Base-by-base conservation (phyloP, 352 stramenopile genomes). In the Phytophthora aleatoria region DNA sequence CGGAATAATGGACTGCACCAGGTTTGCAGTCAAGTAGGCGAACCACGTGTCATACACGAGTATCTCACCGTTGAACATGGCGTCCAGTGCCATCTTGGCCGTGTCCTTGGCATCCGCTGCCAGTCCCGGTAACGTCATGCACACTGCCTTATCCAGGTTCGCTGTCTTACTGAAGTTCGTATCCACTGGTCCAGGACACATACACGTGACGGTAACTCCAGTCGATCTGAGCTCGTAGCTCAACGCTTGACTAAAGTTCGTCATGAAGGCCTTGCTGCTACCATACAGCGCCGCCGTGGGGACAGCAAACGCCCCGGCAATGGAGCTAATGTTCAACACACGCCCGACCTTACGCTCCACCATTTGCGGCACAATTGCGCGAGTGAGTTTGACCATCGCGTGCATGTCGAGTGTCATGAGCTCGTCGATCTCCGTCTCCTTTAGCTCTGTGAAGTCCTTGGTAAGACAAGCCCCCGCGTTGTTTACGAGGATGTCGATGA, bases 401-500 rank as follows among this genome's bases (percentile, higher is more conserved):
- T 78, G 75, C 48, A 94, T 76, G 51, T 96, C 90, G 8, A 94
- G 69, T 5, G 73, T 77, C 61, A 96, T 76, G 49, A 95, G 62
- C 4, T 76, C 65, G 55, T 90, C 76, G n/a, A 95, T 58, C 36
- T 83, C 50, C 30, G 71, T 64, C 12, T 61, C 43, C 9, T 69
- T 70, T 4, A 86, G 44, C 47, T 79, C 53, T 1, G 69, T 63
- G 51, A 95, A 92, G 43, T 71, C 58, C 26, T 80, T 74, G 11
- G 61, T 69, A 7, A 81, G 30, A 28, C 76, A 74, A 0, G 72
- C 66, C 4, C 84, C 81, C 2, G 81, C 89, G 53, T 94, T 95
- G 70, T 96, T 96, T 39, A 97, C 67, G 5, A 97, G 76, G 38
- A 97, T 88, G 47, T 96, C 89, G 48, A 96, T 68, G 16, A 89